Conservation (phyloP, 2,329 filamentous ascomycete genomes). For the Colletotrichum shisoi region DNA sequence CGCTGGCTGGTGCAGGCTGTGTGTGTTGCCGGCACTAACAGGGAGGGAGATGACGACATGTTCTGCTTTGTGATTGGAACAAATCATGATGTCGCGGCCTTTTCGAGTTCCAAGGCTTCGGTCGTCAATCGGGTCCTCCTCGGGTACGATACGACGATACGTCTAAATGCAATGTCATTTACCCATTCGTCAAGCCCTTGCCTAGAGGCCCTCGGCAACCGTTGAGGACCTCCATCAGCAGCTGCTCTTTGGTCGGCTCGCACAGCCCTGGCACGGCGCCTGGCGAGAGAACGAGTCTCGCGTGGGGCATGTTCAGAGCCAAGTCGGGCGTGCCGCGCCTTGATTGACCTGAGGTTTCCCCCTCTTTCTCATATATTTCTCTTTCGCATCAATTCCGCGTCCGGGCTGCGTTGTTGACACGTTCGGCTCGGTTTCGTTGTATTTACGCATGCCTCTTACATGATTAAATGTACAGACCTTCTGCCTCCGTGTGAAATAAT, state of each 20-base stretch:
- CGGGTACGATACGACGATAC: too few species aligned
- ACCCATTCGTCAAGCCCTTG: neutral
- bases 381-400: neutral
- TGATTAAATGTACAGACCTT: neutral
- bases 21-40: constrained; percentile 4
- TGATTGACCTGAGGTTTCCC: neutral
- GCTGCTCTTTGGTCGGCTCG: neutral
- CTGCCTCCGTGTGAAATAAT: too few species aligned
- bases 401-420: constrained; percentile 8
- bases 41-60: constrained; percentile 28
- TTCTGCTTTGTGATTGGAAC: constrained; percentile 9
- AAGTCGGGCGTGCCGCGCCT: neutral
- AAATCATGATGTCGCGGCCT: constrained; percentile 9
- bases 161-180: neutral
- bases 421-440: neutral
- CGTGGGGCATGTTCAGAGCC: constrained; percentile 8
- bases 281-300: constrained; percentile 1
- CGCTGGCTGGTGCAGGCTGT: constrained; percentile 8
- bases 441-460: too few species aligned
- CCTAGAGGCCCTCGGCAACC: too few species aligned
- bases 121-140: neutral
- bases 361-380: too few species aligned
- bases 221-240: neutral
- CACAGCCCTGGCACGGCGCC: neutral
- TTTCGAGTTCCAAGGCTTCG: neutral